Conservation (phyloP, 2,329 filamentous ascomycete genomes). For the Aspergillus spinulosporus region DNA sequence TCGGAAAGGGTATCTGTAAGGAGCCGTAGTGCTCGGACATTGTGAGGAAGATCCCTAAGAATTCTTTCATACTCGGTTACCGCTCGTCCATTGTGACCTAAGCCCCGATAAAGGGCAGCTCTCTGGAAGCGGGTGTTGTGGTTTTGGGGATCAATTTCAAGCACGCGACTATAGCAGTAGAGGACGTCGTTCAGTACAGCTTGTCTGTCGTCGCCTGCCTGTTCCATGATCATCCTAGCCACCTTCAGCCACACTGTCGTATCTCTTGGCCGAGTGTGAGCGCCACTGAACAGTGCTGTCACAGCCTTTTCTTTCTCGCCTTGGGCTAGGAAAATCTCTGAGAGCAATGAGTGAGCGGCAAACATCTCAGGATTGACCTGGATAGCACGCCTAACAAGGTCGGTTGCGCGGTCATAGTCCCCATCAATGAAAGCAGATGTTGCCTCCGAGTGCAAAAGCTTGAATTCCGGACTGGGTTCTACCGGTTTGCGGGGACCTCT, state of each 20-base stretch:
- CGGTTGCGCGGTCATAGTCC: constrained; percentile 47
- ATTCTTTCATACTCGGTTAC: constrained; percentile 56
- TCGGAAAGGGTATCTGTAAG: constrained; percentile 60
- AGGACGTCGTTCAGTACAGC: constrained; percentile 50
- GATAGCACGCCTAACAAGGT: constrained; percentile 51
- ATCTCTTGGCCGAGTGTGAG: constrained; percentile 57
- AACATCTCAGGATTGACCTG: constrained; percentile 63
- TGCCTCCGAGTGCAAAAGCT: constrained; percentile 48
- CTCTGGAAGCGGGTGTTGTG: constrained; percentile 57
- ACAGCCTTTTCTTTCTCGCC: constrained; percentile 60
- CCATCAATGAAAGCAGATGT: constrained; percentile 51
- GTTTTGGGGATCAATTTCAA: constrained; percentile 54
- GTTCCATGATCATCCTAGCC: constrained; percentile 55
- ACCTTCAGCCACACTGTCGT: constrained; percentile 59
- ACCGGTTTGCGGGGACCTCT: constrained; percentile 48
- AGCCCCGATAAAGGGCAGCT: constrained; percentile 56
- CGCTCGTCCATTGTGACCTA: constrained; percentile 49
- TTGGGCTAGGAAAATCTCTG: constrained; percentile 58
- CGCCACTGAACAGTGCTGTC: constrained; percentile 58
- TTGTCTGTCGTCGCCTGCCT: constrained; percentile 47
- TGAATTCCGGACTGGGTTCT: constrained; percentile 52
- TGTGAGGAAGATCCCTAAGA: constrained; percentile 54
- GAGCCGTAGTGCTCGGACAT: constrained; percentile 55
- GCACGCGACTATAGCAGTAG: constrained; percentile 56
- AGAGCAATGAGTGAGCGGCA: constrained; percentile 60